Evolutionary conservation across 2,329 filamentous ascomycete genomes (phyloP), one percentile per base, ranked within the genome.

Genomic region (Daldinia eschscholtzii): DNA sequence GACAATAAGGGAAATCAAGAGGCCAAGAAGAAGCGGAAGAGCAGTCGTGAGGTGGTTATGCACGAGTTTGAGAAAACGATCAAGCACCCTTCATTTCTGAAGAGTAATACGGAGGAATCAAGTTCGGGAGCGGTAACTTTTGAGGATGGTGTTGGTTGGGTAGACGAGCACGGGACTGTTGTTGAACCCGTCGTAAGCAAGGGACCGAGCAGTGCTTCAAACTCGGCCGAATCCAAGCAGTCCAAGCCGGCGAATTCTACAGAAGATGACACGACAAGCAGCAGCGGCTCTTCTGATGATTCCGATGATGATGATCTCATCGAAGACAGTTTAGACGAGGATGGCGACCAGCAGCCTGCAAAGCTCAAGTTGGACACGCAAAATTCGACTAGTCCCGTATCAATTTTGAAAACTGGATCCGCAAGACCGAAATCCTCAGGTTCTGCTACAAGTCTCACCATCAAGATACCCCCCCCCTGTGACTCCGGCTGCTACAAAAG

Each of bases 1-100:
- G 87, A 86, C 75, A 77, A 70, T 26, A 80, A 74, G 60, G 70
- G 81, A 12, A 18, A 73, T 78, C 1, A 81, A 83, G 33, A 79
- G 81, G n/a, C 83, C 70, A 85, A 85, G 73, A 89, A 87, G 72
- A 89, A 89, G 72, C 87, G 85, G 67, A 87, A 88, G 74, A 85
- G 86, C 52, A 85, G 83, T 58, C 59, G 83, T 13, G 88, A 92
- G 66, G 85, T 91, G 1, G 83, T 93, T 3, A 86, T 98, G 2
- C 94, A 98, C 79, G 96, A 99, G 78, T 98, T 98, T 77, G 88
- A 92, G 74, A 94, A 93, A 78, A 94, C 92, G 6, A 89, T 88
- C 41, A 95, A 93, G 75, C 91, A 93, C 71, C 93, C 94, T 0
- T 92, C 88, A 4, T 98, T 97, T 77, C 80, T 98, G 65, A 93